Base-by-base conservation (phyloP, 2,329 filamentous ascomycete species). In the Pseudocercospora crystallina region DNA sequence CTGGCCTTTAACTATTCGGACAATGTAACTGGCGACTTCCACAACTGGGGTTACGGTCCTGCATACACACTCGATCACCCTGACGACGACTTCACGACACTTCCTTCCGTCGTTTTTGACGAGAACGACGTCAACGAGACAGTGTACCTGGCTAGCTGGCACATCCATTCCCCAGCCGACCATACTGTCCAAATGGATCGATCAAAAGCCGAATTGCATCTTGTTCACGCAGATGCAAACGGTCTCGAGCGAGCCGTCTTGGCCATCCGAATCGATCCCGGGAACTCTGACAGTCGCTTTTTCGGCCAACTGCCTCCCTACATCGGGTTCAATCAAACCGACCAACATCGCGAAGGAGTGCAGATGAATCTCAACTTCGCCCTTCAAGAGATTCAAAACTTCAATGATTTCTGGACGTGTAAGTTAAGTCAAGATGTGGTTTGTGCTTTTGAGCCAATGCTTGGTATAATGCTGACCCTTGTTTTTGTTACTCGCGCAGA, bases 141-240 rank as follows among this genome's bases (percentile, higher is more conserved):
- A 0, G 67, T 75, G 13, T 79, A 76, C 59, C 66, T 79, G 3
- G 69, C 66, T 34, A 75, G 76, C 41, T 79, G 76, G 75, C 77
- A 80, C 64, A 73, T 78, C 47, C 77, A 80, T 57, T 60, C 74
- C 0, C 77, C 77, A 0, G 74, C 75, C 2, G 77, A 80, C 51
- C 77, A 80, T 59, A 67, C 69, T 2, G 69, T 80, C 2, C 65
- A 71, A 42, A 71, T 71, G 30, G 65, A 70, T 32, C 69, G 72
- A 34, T 66, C 68, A 31, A 75, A 73, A 53, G 73, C 75, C 31
- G 77, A 80, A 56, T 61, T 79, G n/a, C 76, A 79, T 60, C 67
- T 77, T 34, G 76, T 80, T 3, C 75, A 77, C 51, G 71, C 71
- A 37, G 71, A 76, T 50, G 66, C 65, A 8, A 53, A 62, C 0